A percentile compares a stretch with the other conserved stretches of the same genome.
phyloP scores from a whole-genome alignment of 768 basidiomycete species.

The Trametes elegans region DNA sequence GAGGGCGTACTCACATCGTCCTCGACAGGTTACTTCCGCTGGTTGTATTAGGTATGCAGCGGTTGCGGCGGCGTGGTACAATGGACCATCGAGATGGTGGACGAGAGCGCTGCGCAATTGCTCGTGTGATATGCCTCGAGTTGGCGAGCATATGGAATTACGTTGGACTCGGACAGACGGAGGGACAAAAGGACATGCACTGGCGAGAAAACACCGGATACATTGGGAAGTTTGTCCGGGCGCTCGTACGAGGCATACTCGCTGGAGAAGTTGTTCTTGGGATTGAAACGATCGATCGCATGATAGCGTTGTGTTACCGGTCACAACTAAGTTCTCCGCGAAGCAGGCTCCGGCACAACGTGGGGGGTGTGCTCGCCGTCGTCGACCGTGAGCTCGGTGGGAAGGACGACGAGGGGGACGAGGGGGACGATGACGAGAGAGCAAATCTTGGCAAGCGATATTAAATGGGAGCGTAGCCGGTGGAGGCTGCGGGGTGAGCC shows the following conservation, averaged over 20 bases:
- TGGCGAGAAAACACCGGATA: no score
- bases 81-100: no score
- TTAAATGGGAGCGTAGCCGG: background rate
- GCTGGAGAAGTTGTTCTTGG: background rate
- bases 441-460: background rate
- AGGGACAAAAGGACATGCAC: background rate
- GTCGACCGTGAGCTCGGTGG: background rate
- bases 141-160: no score
- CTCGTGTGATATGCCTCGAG: no score
- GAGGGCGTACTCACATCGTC: background rate
- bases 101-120: no score
- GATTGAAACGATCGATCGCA: background rate
- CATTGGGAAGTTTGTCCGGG: background rate
- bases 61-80: no score
- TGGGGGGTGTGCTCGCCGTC: background rate
- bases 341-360: background rate
- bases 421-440: background rate
- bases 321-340: background rate
- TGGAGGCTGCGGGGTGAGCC: constrained; percentile 3
- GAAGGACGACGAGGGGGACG: background rate
- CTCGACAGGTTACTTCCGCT: no score
- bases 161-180: no score
- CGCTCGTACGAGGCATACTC: background rate
- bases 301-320: constrained; percentile 4
- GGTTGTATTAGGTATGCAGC: no score